A percentile compares a stretch with the other conserved stretches of the same genome.
These are phyloP conservation scores for Hypericum perforatum DNA, from an alignment of 345 rosid genomes.

Conservation along the genomic window DNA sequence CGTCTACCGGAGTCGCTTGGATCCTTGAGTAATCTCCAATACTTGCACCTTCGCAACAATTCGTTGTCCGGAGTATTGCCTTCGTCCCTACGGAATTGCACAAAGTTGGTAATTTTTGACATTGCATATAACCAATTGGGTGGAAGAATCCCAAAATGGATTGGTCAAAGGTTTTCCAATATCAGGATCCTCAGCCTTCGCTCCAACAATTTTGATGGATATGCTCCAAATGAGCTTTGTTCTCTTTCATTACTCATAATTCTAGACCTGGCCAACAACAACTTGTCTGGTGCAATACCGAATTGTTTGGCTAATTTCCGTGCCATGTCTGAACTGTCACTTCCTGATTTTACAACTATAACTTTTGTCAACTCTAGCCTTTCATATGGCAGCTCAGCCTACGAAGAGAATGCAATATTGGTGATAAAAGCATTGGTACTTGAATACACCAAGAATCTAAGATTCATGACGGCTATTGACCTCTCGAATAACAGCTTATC, in stretches of 20 bases:
- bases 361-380: too few species aligned
- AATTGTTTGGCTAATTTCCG: slow-evolving; percentile 11
- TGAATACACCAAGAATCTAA: too few species aligned
- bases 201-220: slow-evolving; percentile 10
- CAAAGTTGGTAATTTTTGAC: slow-evolving; percentile 21
- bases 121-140: slow-evolving; percentile 26
- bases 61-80: slow-evolving; percentile 12
- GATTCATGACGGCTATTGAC: too few species aligned
- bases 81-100: slow-evolving; percentile 3
- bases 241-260: slow-evolving; percentile 9
- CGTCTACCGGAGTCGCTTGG: not conserved
- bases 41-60: slow-evolving; percentile 7
- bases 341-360: too few species aligned
- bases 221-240: slow-evolving; percentile 8
- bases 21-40: not conserved
- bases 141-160: slow-evolving; percentile 27
- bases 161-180: slow-evolving; percentile 10
- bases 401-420: too few species aligned
- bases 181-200: slow-evolving; percentile 7
- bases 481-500: too few species aligned
- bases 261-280: slow-evolving; percentile 10
- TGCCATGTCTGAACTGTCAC: not conserved
- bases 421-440: too few species aligned
- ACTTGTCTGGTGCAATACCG: slow-evolving; percentile 14
- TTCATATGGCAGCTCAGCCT: too few species aligned